Evolutionary conservation across 352 stramenopile species (phyloP).

Genomic region (Phytophthora uliginosa): DNA sequence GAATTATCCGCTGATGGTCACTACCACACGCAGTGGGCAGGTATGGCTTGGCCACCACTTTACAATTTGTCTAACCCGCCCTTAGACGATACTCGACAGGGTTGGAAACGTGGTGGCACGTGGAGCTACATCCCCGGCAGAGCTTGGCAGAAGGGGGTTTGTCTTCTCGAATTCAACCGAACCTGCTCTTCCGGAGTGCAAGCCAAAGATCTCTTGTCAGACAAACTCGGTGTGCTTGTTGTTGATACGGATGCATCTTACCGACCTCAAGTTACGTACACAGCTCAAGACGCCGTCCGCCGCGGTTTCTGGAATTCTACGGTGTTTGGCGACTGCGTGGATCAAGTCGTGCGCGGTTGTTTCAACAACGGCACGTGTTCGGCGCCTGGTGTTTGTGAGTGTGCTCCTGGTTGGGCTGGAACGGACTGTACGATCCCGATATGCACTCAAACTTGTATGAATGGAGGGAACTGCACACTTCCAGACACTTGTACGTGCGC

Average conservation of each 20-base stretch:
- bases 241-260: slow-evolving; percentile 95
- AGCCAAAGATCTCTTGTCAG: slow-evolving; percentile 50
- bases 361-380: slow-evolving; percentile 97
- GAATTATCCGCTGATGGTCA: slow-evolving; percentile 79
- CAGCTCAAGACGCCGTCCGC: slow-evolving; percentile 58
- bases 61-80: slow-evolving; percentile 87
- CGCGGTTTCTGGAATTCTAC: slow-evolving; percentile 71
- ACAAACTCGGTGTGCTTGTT: slow-evolving; percentile 53
- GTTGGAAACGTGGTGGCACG: slow-evolving; percentile 90
- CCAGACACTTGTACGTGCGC: slow-evolving; percentile 94
- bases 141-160: slow-evolving; percentile 95
- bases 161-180: slow-evolving; percentile 94
- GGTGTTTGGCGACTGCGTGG: slow-evolving; percentile 84
- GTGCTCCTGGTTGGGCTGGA: slow-evolving; percentile 82
- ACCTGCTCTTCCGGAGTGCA: slow-evolving; percentile 61
- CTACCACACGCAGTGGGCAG: slow-evolving; percentile 90
- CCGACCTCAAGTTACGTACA: slow-evolving; percentile 84
- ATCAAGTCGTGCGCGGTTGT: slow-evolving; percentile 94
- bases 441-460: slow-evolving; percentile 74
- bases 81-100: slow-evolving; percentile 94
- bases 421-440: slow-evolving; percentile 83
- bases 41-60: slow-evolving; percentile 94
- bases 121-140: slow-evolving; percentile 69
- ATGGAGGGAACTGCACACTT: slow-evolving; percentile 94
- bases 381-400: slow-evolving; percentile 87